A percentile compares a stretch with the other conserved stretches of the same genome.
Conservation (phyloP, 805 yeast genomes). For the Ogataea minuta region DNA sequence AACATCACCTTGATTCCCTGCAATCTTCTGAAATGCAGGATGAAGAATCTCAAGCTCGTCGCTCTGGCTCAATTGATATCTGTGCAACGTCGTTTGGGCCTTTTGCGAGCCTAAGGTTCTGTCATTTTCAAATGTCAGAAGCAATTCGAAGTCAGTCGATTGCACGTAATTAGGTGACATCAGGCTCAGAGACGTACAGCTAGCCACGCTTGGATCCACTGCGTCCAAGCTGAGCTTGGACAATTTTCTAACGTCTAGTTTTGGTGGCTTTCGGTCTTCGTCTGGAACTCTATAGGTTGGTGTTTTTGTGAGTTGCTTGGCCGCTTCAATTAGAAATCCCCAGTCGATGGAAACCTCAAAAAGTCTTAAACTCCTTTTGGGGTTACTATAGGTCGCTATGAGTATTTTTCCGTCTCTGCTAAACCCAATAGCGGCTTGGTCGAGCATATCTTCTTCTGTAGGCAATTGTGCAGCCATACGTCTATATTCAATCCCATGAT, state of each 20-base stretch:
- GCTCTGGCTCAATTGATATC: slow-evolving; percentile 27
- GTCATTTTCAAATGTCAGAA: slow-evolving; percentile 41
- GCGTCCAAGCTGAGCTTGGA: slow-evolving; percentile 30
- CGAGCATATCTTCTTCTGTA: slow-evolving; percentile 33
- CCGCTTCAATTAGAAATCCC: slow-evolving; percentile 51
- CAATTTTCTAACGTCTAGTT: slow-evolving; percentile 35
- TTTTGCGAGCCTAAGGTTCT: slow-evolving; percentile 13
- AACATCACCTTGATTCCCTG: slow-evolving; percentile 16
- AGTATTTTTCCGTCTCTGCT: slow-evolving; percentile 45
- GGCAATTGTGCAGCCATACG: slow-evolving; percentile 32
- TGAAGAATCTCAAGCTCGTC: slow-evolving; percentile 18
- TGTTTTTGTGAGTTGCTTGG: slow-evolving; percentile 42
- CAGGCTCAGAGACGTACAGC: slow-evolving; percentile 38
- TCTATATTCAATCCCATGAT: slow-evolving; percentile 57
- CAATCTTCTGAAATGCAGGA: slow-evolving; percentile 26
- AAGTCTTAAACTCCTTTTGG: slow-evolving; percentile 37
- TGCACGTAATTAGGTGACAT: slow-evolving; percentile 45
- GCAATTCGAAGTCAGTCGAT: slow-evolving; percentile 44
- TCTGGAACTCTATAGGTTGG: slow-evolving; percentile 53
- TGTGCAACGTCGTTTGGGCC: slow-evolving; percentile 22
- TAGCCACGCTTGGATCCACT: slow-evolving; percentile 28
- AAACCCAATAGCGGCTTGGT: slow-evolving; percentile 51
- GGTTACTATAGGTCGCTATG: slow-evolving; percentile 38
- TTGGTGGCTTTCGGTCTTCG: slow-evolving; percentile 42
- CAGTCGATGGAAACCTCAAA: slow-evolving; percentile 49